A percentile compares a stretch with the other conserved stretches of the same genome.
phyloP scores from a whole-genome alignment of 2,329 filamentous ascomycete genomes.

The Colletotrichum higginsianum region DNA sequence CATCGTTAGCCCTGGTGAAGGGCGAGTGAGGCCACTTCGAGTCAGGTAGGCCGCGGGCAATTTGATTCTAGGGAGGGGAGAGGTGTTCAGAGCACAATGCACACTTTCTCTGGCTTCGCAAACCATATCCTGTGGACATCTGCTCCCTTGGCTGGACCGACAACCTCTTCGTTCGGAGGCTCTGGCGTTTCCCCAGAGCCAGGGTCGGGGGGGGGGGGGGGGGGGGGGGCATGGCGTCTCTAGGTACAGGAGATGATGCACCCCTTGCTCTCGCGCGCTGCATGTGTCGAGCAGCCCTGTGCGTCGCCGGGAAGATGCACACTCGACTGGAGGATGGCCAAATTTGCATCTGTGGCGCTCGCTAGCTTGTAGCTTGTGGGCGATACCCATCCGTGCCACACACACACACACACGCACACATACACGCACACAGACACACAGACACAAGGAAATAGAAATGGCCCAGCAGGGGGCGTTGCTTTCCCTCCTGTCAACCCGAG shows the following conservation, averaged over 20 bases:
- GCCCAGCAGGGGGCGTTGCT: not conserved
- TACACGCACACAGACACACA: too few species aligned
- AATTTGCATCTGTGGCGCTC: slow-evolving; percentile 29
- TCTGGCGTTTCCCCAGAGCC: slow-evolving; percentile 8
- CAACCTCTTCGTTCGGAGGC: not conserved
- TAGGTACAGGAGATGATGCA: slow-evolving; percentile 2
- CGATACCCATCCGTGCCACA: slow-evolving; percentile 18
- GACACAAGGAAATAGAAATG: slow-evolving; percentile 13
- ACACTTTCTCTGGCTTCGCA: not conserved
- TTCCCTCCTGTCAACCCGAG: not conserved
- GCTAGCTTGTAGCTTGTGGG: slow-evolving; percentile 11
- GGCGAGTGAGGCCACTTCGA: slow-evolving; percentile 1
- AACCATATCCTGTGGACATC: not conserved
- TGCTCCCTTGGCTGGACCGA: not conserved
- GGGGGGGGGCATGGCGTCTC: not conserved
- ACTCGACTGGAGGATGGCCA: not conserved
- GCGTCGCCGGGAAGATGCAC: slow-evolving; percentile 3
- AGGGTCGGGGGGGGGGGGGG: not conserved
- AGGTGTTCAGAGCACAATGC: not conserved
- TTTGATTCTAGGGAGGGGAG: not conserved
- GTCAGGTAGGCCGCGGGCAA: not conserved
- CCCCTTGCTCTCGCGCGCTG: slow-evolving; percentile 14
- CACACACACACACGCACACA: not conserved
- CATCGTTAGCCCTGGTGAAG: not conserved
- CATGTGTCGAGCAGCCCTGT: slow-evolving; percentile 19